These are phyloP conservation scores for Ceriops decandra DNA, from an alignment of 345 rosid species.

Conservation along the genomic window DNA sequence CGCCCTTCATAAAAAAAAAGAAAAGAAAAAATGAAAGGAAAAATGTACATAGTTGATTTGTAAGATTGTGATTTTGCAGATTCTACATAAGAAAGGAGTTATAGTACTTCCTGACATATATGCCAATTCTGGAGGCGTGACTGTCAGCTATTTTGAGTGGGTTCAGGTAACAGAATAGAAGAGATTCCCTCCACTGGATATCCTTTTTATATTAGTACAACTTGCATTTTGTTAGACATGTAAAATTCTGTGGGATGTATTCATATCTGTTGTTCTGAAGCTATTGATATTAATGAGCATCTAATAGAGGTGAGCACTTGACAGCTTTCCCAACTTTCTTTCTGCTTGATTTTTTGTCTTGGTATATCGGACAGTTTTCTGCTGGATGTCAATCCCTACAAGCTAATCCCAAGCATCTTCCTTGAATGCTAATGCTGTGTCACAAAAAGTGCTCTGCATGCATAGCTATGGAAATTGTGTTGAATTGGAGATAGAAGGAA, in stretches of 20 bases:
- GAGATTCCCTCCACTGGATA: not conserved
- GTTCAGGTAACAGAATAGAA: slow-evolving; percentile 57
- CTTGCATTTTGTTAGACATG: not conserved
- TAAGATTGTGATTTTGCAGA: slow-evolving; percentile 40
- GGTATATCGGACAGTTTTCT: no score
- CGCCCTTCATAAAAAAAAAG: not conserved
- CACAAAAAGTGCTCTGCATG: not conserved
- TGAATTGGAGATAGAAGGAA: not conserved
- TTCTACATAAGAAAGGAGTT: slow-evolving; percentile 88
- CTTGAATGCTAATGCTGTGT: not conserved
- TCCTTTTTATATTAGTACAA: not conserved
- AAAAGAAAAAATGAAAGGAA: not conserved
- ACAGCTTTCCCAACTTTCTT: no score
- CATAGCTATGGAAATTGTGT: not conserved
- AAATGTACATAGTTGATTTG: not conserved
- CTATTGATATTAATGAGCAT: no score
- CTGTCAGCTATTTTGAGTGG: slow-evolving; percentile 99
- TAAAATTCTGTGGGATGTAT: not conserved
- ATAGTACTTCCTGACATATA: slow-evolving; percentile 90
- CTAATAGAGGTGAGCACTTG: no score
- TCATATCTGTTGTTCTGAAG: no score
- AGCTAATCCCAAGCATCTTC: not conserved
- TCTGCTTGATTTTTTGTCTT: no score
- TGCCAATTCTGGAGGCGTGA: slow-evolving; percentile 97
- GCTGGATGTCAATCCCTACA: not conserved